Evolutionary conservation across 768 basidiomycete genomes (phyloP).

Genomic region (Suillus luteus): DNA sequence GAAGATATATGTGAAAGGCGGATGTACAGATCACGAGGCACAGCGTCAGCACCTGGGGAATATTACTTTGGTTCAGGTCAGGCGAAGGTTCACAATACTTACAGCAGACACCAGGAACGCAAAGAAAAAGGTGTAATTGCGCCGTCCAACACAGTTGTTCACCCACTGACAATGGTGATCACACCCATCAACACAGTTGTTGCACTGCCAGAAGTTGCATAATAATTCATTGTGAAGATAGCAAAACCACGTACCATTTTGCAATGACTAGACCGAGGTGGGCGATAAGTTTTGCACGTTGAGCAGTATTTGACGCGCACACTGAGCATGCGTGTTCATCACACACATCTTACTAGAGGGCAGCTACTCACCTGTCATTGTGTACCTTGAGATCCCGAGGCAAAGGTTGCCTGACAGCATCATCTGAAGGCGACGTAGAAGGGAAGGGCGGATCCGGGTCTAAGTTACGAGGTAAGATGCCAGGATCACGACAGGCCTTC

Average conservation of each 20-base stretch:
- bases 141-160: conserved; percentile 93
- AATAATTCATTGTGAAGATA: not conserved
- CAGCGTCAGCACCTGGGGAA: conserved; percentile 64
- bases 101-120: conserved; percentile 77
- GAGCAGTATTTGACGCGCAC: conserved; percentile 93
- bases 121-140: conserved; percentile 95
- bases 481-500: conserved; percentile 80
- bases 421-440: conserved; percentile 62
- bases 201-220: conserved; percentile 58
- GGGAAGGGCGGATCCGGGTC: conserved; percentile 86
- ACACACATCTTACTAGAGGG: not conserved
- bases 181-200: conserved; percentile 96
- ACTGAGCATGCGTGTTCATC: conserved; percentile 40
- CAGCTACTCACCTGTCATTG: conserved; percentile 62
- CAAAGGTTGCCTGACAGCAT: conserved; percentile 60
- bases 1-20: conserved; percentile 75
- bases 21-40: conserved; percentile 80
- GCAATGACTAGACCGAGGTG: conserved; percentile 94
- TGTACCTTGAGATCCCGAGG: conserved; percentile 84
- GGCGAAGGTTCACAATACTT: conserved; percentile 34
- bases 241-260: conserved; percentile 67
- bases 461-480: conserved; percentile 85
- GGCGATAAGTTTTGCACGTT: conserved; percentile 90
- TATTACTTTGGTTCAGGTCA: conserved; percentile 12
- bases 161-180: conserved; percentile 93